Evolutionary conservation across 768 basidiomycete genomes (phyloP).

Genomic region (Rhodosporidiobolus sp.): DNA sequence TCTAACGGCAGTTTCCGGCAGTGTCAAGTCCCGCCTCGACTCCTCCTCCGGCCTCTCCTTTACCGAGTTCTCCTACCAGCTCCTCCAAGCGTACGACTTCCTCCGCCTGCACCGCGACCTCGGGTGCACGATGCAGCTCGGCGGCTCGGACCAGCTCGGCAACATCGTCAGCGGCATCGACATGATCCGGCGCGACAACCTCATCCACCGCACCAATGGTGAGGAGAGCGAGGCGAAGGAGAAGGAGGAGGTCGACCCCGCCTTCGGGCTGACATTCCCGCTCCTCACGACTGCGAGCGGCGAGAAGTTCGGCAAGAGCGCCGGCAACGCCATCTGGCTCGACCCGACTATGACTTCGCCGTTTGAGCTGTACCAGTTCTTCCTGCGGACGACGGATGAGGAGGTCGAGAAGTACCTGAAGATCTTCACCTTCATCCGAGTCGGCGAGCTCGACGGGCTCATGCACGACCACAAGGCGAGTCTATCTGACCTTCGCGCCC

Average conservation of each 20-base stretch:
- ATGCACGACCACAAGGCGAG: slow-evolving; percentile 62
- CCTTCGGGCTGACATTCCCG: slow-evolving; percentile 88
- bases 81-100: slow-evolving; percentile 96
- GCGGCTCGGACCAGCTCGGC: slow-evolving; percentile 98
- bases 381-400: slow-evolving; percentile 72
- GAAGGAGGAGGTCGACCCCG: slow-evolving; percentile 46
- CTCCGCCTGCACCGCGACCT: slow-evolving; percentile 63
- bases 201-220: background rate
- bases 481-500: background rate
- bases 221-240: slow-evolving; percentile 7
- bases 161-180: slow-evolving; percentile 93
- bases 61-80: slow-evolving; percentile 95
- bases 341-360: slow-evolving; percentile 72
- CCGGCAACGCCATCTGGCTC: slow-evolving; percentile 92
- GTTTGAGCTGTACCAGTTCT: slow-evolving; percentile 98
- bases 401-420: slow-evolving; percentile 76
- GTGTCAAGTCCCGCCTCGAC: slow-evolving; percentile 74
- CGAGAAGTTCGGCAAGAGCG: slow-evolving; percentile 95
- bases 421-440: slow-evolving; percentile 73
- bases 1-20: slow-evolving; percentile 47
- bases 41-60: slow-evolving; percentile 80
- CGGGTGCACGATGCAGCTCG: slow-evolving; percentile 79
- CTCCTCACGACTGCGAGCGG: slow-evolving; percentile 82
- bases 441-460: slow-evolving; percentile 59
- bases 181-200: slow-evolving; percentile 65